Conservation (phyloP, 2,329 filamentous ascomycete genomes). For the Fusarium foetens region DNA sequence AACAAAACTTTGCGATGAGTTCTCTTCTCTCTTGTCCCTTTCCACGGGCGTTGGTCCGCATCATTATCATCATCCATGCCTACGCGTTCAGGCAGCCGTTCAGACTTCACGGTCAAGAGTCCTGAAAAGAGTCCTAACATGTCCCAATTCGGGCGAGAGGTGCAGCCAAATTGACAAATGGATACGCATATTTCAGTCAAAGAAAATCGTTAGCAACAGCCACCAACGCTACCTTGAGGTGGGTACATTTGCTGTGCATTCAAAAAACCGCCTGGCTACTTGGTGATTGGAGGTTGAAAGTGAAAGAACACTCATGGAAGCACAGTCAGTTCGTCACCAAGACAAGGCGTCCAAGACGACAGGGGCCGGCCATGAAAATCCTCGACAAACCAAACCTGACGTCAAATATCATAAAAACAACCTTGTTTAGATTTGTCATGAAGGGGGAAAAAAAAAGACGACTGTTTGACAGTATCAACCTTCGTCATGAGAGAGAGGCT, state of each 20-base stretch:
- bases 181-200: not conserved
- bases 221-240: not conserved
- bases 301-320: not conserved
- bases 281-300: slow-evolving; percentile 5
- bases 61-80: not conserved
- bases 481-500: not conserved
- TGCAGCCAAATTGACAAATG: not conserved
- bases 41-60: not conserved
- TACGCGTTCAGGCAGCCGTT: slow-evolving; percentile 1
- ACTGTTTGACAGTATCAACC: not conserved
- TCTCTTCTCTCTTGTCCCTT: not conserved
- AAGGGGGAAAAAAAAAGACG: not conserved
- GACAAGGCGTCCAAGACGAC: not conserved
- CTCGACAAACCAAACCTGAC: not conserved
- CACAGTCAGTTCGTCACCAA: not conserved
- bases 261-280: not conserved
- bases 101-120: not conserved
- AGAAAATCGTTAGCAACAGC: not conserved
- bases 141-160: not conserved
- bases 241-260: not conserved
- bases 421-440: not conserved
- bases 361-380: not conserved
- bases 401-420: slow-evolving; percentile 1
- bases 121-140: not conserved
- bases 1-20: not conserved